phyloP scores from a whole-genome alignment of 495 filamentous ascomycete species.

The Neurospora sp. region DNA sequence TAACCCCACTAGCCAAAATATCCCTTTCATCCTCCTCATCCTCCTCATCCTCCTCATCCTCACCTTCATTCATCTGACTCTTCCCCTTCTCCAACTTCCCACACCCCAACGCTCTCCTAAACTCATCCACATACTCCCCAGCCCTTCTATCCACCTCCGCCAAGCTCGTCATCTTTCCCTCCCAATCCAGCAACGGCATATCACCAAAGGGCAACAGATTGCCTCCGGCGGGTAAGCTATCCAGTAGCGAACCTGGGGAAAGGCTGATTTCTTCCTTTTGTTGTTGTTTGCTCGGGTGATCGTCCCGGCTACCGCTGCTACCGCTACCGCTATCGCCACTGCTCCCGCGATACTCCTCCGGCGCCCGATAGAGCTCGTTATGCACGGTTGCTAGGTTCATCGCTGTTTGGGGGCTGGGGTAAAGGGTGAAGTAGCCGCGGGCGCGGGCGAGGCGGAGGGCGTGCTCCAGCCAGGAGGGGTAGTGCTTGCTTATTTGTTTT shows the following conservation, averaged over 20 bases:
- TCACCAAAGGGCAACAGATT: slow-evolving; percentile 24
- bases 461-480: slow-evolving; percentile 72
- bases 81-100: slow-evolving; percentile 14
- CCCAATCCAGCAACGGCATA: slow-evolving; percentile 33
- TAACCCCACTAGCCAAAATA: slow-evolving; percentile 14
- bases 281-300: background rate
- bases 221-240: slow-evolving; percentile 27
- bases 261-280: slow-evolving; percentile 18
- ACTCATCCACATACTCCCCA: slow-evolving; percentile 29
- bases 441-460: slow-evolving; percentile 60
- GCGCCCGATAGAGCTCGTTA: slow-evolving; percentile 56
- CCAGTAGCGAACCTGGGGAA: slow-evolving; percentile 21
- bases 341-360: slow-evolving; percentile 50
- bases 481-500: slow-evolving; percentile 46
- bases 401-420: slow-evolving; percentile 48
- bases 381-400: slow-evolving; percentile 56
- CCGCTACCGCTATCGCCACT: background rate
- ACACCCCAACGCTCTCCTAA: slow-evolving; percentile 30
- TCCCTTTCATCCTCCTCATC: slow-evolving; percentile 18
- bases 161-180: slow-evolving; percentile 22
- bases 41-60: slow-evolving; percentile 10
- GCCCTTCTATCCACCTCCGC: slow-evolving; percentile 25
- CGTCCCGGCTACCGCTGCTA: too few relatives aligned
- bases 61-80: background rate
- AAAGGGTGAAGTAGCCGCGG: slow-evolving; percentile 63